phyloP scores from a whole-genome alignment of 495 filamentous ascomycete species.

The Trypethelium eluteriae region DNA sequence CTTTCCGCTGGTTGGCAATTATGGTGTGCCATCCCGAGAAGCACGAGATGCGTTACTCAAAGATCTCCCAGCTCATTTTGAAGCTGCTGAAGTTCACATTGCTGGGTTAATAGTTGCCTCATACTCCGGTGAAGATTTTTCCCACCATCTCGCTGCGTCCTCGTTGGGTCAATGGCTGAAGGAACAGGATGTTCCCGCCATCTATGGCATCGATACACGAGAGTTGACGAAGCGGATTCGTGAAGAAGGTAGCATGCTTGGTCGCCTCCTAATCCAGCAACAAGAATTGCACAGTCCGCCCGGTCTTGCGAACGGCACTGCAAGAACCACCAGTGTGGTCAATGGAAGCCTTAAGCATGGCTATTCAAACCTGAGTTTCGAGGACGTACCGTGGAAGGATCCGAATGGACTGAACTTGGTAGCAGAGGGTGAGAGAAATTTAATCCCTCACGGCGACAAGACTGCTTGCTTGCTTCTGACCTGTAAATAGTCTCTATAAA shows the following conservation, averaged over 20 bases:
- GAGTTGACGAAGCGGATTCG: conserved; percentile 89
- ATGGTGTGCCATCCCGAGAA: conserved; percentile 80
- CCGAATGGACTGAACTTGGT: conserved; percentile 90
- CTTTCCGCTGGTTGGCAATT: conserved; percentile 87
- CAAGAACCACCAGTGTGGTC: conserved; percentile 16
- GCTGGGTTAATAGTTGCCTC: conserved; percentile 82
- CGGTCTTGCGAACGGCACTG: conserved; percentile 14
- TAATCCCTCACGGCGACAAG: conserved; percentile 21
- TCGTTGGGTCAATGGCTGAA: conserved; percentile 92
- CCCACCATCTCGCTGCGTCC: conserved; percentile 81
- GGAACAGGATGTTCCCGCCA: conserved; percentile 90
- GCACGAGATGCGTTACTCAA: conserved; percentile 71
- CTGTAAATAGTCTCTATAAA: conserved; percentile 67
- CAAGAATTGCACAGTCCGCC: background rate
- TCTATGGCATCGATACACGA: conserved; percentile 91
- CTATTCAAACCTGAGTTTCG: conserved; percentile 49
- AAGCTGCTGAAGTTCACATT: conserved; percentile 84
- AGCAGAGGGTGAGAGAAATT: conserved; percentile 66
- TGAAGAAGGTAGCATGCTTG: conserved; percentile 92
- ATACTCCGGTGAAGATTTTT: conserved; percentile 89
- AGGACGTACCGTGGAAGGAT: conserved; percentile 76
- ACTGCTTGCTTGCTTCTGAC: background rate
- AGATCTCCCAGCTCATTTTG: conserved; percentile 83
- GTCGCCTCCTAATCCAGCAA: conserved; percentile 70
- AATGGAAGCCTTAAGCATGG: conserved; percentile 47